phyloP scores from a whole-genome alignment of 1,284 basidiomycete genomes.

The Coniophora puteana region DNA sequence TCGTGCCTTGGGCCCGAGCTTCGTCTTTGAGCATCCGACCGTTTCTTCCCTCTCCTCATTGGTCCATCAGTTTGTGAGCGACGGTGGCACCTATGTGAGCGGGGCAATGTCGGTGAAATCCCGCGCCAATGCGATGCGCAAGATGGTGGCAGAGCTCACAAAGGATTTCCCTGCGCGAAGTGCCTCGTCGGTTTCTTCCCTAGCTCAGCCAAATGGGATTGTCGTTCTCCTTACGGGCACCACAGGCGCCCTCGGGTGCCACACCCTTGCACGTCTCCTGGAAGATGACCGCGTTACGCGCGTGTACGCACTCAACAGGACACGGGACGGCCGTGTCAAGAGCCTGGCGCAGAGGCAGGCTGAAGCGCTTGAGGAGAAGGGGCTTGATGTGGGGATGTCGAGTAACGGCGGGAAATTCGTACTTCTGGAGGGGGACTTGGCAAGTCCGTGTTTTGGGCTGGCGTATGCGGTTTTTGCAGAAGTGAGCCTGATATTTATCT shows the following conservation, averaged over 20 bases:
- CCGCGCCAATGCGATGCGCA: slow-evolving; percentile 15
- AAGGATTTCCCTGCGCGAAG: slow-evolving; percentile 12
- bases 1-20: slow-evolving; percentile 16
- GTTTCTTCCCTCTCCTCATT: slow-evolving; percentile 21
- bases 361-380: slow-evolving; percentile 6
- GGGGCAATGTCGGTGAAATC: slow-evolving; percentile 12
- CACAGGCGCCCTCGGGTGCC: slow-evolving; percentile 23
- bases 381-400: no score
- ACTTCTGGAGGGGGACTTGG: no score
- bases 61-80: background rate
- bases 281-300: slow-evolving; percentile 6
- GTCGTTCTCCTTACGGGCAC: slow-evolving; percentile 25
- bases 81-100: background rate
- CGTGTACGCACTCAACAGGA: slow-evolving; percentile 19
- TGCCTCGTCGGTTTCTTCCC: no score
- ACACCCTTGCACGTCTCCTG: slow-evolving; percentile 14
- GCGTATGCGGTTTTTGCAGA: no score
- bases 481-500: no score
- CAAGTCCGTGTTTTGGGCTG: no score
- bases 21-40: slow-evolving; percentile 34
- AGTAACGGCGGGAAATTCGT: no score
- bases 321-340: slow-evolving; percentile 9
- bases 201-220: no score
- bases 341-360: slow-evolving; percentile 15
- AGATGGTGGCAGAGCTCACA: slow-evolving; percentile 6